Evolutionary conservation across 345 rosid species (phyloP).

Genomic region (Passiflora organensis): DNA sequence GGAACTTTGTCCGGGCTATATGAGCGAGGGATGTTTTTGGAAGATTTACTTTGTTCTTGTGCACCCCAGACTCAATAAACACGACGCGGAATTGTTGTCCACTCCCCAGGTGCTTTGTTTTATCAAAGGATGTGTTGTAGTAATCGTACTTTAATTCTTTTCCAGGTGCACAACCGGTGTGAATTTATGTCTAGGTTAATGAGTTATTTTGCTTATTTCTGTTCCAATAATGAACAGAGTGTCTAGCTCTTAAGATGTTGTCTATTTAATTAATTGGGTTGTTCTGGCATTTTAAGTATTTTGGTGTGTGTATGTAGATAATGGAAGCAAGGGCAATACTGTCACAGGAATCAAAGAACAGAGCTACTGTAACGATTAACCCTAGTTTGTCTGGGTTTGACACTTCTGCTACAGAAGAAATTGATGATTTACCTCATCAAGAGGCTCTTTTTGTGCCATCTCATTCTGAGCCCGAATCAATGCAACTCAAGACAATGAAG

Average conservation of each 20-base stretch:
- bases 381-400: slow-evolving; percentile 34
- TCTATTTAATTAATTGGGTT: no score
- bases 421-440: slow-evolving; percentile 23
- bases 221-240: neutral
- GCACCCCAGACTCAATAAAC: slow-evolving; percentile 71
- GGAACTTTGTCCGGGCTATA: slow-evolving; percentile 86
- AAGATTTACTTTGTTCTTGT: slow-evolving; percentile 89
- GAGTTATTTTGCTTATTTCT: neutral
- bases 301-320: slow-evolving; percentile 40
- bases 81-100: slow-evolving; percentile 67
- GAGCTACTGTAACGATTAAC: slow-evolving; percentile 21
- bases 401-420: slow-evolving; percentile 21
- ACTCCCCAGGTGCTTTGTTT: slow-evolving; percentile 61
- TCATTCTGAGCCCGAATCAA: slow-evolving; percentile 35
- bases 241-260: slow-evolving; percentile 1
- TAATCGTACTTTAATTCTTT: no score
- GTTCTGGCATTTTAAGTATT: neutral
- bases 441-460: slow-evolving; percentile 39
- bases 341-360: slow-evolving; percentile 46
- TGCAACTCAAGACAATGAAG: slow-evolving; percentile 34
- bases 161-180: no score
- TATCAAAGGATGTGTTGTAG: neutral
- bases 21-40: slow-evolving; percentile 92
- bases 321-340: slow-evolving; percentile 76
- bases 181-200: no score